Evolutionary conservation across 305 asterid species (phyloP), one percentile per base, ranked within the genome.

Genomic region (Fraxinus ornus): DNA sequence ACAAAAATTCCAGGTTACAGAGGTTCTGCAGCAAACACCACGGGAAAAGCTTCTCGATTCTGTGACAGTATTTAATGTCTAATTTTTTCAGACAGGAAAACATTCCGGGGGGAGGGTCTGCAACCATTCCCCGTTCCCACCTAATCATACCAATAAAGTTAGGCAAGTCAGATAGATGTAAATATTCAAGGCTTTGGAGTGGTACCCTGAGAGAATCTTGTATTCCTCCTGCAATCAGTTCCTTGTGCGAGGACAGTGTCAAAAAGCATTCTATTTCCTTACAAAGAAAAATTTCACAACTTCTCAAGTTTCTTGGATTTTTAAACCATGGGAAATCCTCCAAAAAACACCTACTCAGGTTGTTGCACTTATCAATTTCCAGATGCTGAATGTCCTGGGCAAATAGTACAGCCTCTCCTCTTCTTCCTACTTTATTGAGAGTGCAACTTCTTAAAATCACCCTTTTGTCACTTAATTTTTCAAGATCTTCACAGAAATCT

Each of bases 311-410:
- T 47, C 19, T 47, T 47, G 55, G n/a, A 47, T 47, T 12, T 47
- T 47, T 10, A 47, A 47, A 47, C 55, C 55, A 13, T 47, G 55
- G 55, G n/a, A 47, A 47, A 47, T 47, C 55, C 15, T 47, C n/a
- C 55, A 47, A 13, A 12, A 47, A 71, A 78, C 66, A 68, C 13
- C 26, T 24, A 1, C 47, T 28, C 7, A 12, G 55, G 70, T 60
- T 60, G 3, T 7, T 60, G 30, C 32, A 7, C 57, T 66, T 32
- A 21, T 17, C 41, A 32, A 15, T n/a, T 0, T 47, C 47, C 30
- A 82, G 30, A 9, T 33, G 37, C 28, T 82, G 62, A 82, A 57
- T 49, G 75, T 71, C 78, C 10, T 28, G 24, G 22, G 85, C 74
- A 7, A 60, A 60, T 60, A 82, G 75, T 0, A 82, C 13, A 49